Conservation (phyloP, 352 stramenopile species). For the Phytophthora rubi region DNA sequence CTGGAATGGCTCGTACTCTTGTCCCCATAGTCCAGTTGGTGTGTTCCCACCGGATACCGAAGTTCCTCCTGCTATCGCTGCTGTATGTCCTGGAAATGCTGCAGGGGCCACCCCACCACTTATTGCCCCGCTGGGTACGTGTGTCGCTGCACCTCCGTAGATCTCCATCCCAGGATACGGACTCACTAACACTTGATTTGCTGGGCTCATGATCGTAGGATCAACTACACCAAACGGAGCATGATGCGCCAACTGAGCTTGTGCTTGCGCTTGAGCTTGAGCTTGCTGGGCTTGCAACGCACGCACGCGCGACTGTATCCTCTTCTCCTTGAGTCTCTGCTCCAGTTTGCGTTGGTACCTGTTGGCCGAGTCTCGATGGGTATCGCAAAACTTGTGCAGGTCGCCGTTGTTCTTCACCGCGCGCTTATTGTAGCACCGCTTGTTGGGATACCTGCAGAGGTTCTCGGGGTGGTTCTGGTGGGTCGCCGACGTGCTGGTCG, state of each 20-base stretch:
- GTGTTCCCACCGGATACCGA: neutral
- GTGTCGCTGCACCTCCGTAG: conserved; percentile 6
- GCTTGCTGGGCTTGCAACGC: conserved; percentile 33
- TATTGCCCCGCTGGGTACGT: neutral
- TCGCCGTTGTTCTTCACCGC: conserved; percentile 74
- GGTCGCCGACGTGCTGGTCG: conserved; percentile 13
- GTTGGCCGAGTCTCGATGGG: conserved; percentile 64
- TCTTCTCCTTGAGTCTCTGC: conserved; percentile 43
- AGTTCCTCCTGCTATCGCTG: neutral
- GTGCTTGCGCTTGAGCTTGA: conserved; percentile 23
- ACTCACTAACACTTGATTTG: conserved; percentile 17
- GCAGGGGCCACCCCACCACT: conserved; percentile 7
- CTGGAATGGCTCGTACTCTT: conserved; percentile 47
- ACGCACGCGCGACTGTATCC: conserved; percentile 38
- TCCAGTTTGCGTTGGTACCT: conserved; percentile 69
- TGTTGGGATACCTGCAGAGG: conserved; percentile 69
- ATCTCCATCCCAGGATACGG: conserved; percentile 26
- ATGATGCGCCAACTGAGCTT: conserved; percentile 25
- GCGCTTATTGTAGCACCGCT: conserved; percentile 60
- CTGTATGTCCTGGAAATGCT: conserved; percentile 7
- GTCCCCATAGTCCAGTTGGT: conserved; percentile 4
- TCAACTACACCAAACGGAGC: conserved; percentile 6
- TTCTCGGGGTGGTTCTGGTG: conserved; percentile 35
- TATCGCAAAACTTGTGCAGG: conserved; percentile 73
- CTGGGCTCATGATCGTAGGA: conserved; percentile 1